Evolutionary conservation across 2,329 filamentous ascomycete genomes (phyloP).

Genomic region (Pseudophaeomoniella oleicola): DNA sequence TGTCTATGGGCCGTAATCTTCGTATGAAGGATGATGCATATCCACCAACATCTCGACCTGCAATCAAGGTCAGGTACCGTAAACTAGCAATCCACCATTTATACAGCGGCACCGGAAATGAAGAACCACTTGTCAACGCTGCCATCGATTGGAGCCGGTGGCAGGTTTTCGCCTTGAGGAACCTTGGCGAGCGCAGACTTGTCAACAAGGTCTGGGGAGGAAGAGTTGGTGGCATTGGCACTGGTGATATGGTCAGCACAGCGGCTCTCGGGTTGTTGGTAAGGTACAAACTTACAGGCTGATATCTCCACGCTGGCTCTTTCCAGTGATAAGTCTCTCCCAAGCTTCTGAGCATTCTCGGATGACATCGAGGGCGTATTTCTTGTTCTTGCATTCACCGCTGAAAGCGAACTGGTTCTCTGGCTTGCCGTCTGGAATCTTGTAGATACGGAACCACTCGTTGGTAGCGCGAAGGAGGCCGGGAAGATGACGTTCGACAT

Average conservation of each 20-base stretch:
- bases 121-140: constrained; percentile 99
- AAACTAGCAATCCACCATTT: constrained; percentile 29
- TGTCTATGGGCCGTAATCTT: no score
- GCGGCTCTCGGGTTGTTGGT: neutral
- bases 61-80: no score
- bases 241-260: constrained; percentile 28
- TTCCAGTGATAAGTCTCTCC: constrained; percentile 90
- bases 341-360: constrained; percentile 93
- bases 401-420: constrained; percentile 99
- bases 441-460: constrained; percentile 99
- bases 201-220: constrained; percentile 59
- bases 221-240: constrained; percentile 62
- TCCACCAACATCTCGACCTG: no score
- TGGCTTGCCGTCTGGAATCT: constrained; percentile 99
- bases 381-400: constrained; percentile 99
- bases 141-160: constrained; percentile 78
- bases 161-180: constrained; percentile 63
- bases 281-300: constrained; percentile 51
- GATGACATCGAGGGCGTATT: constrained; percentile 92
- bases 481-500: constrained; percentile 95
- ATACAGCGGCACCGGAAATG: constrained; percentile 90
- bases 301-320: constrained; percentile 62
- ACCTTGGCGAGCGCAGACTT: constrained; percentile 60
- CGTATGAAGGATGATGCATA: no score
- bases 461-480: constrained; percentile 95